phyloP scores from a whole-genome alignment of 768 basidiomycete species.

The Roridomyces roridus region DNA sequence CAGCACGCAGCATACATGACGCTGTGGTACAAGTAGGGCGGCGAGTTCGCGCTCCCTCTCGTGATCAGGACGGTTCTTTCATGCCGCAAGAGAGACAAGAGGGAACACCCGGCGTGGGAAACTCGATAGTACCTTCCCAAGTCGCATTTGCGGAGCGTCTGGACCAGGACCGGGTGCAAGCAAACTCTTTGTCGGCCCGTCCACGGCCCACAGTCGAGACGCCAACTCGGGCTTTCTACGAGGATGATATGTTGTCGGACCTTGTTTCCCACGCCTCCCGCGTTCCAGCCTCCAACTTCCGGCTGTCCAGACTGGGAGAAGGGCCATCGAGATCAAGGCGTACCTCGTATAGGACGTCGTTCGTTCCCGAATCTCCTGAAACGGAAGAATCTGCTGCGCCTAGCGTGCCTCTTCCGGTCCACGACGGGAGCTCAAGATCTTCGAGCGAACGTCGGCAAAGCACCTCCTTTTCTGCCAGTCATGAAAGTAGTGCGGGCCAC shows the following conservation, averaged over 20 bases:
- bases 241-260: constrained; percentile 19
- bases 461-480: constrained; percentile 14
- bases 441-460: constrained; percentile 20
- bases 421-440: constrained; percentile 15
- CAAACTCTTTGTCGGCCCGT: constrained; percentile 16
- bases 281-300: constrained; percentile 7
- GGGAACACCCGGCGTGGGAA: not conserved
- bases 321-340: constrained; percentile 14
- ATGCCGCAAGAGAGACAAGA: too few relatives aligned
- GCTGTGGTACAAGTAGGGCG: constrained; percentile 30
- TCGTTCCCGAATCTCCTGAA: constrained; percentile 6
- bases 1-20: constrained; percentile 26
- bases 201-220: constrained; percentile 16
- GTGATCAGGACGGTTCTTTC: constrained; percentile 1
- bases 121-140: constrained; percentile 24
- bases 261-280: constrained; percentile 23
- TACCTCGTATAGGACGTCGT: constrained; percentile 23
- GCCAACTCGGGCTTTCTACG: constrained; percentile 1
- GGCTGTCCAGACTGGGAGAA: constrained; percentile 20
- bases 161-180: constrained; percentile 18
- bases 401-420: constrained; percentile 5
- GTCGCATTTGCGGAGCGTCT: constrained; percentile 19
- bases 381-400: constrained; percentile 12
- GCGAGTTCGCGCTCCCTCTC: constrained; percentile 20
- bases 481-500: constrained; percentile 19